These are phyloP conservation scores for Agrostemma githago DNA, from an alignment of 148 eudicot genomes.

Conservation along the genomic window DNA sequence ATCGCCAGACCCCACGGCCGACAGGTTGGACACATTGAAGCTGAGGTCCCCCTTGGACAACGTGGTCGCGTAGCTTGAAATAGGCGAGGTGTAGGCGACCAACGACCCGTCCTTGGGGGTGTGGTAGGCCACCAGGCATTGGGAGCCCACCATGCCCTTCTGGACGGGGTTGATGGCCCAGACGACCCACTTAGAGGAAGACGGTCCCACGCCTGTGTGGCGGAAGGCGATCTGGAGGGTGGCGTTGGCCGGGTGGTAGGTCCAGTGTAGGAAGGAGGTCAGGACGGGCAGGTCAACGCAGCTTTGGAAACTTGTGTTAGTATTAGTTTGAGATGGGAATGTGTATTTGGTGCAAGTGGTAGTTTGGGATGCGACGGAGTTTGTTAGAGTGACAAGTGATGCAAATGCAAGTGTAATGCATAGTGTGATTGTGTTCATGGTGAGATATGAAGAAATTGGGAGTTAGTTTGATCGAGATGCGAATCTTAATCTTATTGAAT, in stretches of 20 bases:
- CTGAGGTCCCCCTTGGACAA: slow-evolving; percentile 45
- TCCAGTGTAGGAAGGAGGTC: slow-evolving; percentile 60
- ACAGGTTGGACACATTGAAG: slow-evolving; percentile 43
- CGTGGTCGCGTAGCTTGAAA: slow-evolving; percentile 35
- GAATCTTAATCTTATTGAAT: no score
- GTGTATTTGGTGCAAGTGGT: slow-evolving; percentile 33
- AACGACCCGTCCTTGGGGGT: slow-evolving; percentile 40
- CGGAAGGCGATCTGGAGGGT: slow-evolving; percentile 55
- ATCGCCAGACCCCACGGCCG: slow-evolving; percentile 32
- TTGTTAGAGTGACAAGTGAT: neutral
- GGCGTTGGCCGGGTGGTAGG: slow-evolving; percentile 34
- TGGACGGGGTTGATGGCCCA: slow-evolving; percentile 62
- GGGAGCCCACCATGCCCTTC: slow-evolving; percentile 59
- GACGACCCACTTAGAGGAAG: slow-evolving; percentile 40
- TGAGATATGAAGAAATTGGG: neutral
- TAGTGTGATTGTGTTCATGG: neutral
- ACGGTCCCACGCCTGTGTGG: slow-evolving; percentile 30
- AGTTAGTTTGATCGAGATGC: no score
- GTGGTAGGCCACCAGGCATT: slow-evolving; percentile 50
- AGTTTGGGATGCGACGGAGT: neutral
- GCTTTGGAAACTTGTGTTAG: slow-evolving; percentile 12
- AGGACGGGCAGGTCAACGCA: slow-evolving; percentile 58
- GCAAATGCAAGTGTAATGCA: neutral
- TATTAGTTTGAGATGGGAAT: slow-evolving; percentile 19
- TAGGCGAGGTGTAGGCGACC: slow-evolving; percentile 53